Evolutionary conservation across 495 filamentous ascomycete genomes (phyloP).

Genomic region (Hypoxylon fragiforme): DNA sequence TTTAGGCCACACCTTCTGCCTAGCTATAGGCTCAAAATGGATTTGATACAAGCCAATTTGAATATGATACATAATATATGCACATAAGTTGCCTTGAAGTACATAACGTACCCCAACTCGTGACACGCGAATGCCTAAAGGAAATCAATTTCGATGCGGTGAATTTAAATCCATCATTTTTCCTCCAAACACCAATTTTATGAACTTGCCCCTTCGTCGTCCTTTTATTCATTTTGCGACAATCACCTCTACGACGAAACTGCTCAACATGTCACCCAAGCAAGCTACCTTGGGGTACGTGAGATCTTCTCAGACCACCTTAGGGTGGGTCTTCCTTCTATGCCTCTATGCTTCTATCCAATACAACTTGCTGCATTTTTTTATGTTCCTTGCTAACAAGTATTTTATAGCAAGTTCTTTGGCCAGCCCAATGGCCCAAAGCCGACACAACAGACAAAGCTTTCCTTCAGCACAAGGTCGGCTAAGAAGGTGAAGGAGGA

Average conservation of each 20-base stretch:
- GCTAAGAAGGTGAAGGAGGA: conserved; percentile 41
- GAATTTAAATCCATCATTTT: neutral
- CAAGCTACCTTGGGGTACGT: conserved; percentile 96
- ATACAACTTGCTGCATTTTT: too few species aligned
- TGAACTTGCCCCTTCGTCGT: conserved; percentile 25
- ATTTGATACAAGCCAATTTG: conserved; percentile 1
- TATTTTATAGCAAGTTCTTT: conserved; percentile 67
- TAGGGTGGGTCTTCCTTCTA: conserved; percentile 67
- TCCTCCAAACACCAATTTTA: conserved; percentile 2
- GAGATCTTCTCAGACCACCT: conserved; percentile 72
- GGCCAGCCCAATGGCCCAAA: conserved; percentile 57
- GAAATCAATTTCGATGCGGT: neutral
- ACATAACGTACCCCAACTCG: conserved; percentile 12
- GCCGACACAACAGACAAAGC: conserved; percentile 70
- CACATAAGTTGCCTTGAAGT: too few species aligned
- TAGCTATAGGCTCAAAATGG: neutral
- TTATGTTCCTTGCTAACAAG: conserved; percentile 13
- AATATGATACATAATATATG: too few species aligned
- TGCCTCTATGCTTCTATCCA: neutral
- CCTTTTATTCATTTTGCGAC: conserved; percentile 28
- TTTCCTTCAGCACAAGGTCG: conserved; percentile 64
- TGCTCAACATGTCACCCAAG: conserved; percentile 60
- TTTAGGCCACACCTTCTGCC: conserved; percentile 1
- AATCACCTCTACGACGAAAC: conserved; percentile 26
- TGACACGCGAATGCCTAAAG: conserved; percentile 6